These are phyloP conservation scores for Mollisia scopiformis DNA, from an alignment of 2,329 filamentous ascomycete species.

Conservation along the genomic window DNA sequence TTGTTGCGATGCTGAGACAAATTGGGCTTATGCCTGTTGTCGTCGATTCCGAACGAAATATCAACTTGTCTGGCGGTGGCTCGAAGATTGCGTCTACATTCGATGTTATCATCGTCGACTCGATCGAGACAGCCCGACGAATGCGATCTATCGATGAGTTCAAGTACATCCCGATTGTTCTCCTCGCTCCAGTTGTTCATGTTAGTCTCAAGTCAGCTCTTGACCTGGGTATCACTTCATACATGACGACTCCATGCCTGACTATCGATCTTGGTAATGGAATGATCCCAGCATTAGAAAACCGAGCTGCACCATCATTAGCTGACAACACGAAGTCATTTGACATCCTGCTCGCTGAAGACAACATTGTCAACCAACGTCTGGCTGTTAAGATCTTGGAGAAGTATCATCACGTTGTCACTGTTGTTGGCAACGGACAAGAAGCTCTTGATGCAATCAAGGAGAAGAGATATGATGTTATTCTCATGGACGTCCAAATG, in stretches of 20 bases:
- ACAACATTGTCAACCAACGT: slow-evolving; percentile 96
- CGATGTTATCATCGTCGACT: slow-evolving; percentile 95
- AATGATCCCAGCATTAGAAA: slow-evolving; percentile 93
- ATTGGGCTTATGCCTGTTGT: slow-evolving; percentile 83
- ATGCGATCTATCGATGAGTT: slow-evolving; percentile 89
- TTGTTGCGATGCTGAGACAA: slow-evolving; percentile 75
- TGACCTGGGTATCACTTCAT: slow-evolving; percentile 96
- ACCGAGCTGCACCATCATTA: slow-evolving; percentile 85
- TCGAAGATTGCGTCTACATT: slow-evolving; percentile 55
- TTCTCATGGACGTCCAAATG: slow-evolving; percentile 99
- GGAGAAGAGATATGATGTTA: slow-evolving; percentile 90
- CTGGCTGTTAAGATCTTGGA: slow-evolving; percentile 95
- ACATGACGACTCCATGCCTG: slow-evolving; percentile 96
- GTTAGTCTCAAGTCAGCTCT: slow-evolving; percentile 92
- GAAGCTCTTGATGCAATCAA: slow-evolving; percentile 94
- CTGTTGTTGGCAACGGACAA: slow-evolving; percentile 91
- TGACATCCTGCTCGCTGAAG: slow-evolving; percentile 92
- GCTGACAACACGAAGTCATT: slow-evolving; percentile 95
- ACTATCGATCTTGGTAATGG: slow-evolving; percentile 94
- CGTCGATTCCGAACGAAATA: slow-evolving; percentile 77
- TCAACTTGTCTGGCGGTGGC: slow-evolving; percentile 60
- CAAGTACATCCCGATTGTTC: slow-evolving; percentile 95
- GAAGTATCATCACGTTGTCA: slow-evolving; percentile 92
- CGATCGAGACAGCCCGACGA: slow-evolving; percentile 84
- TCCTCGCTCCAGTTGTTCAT: slow-evolving; percentile 85